These are phyloP conservation scores for Glaciozyma antarctica DNA, from an alignment of 768 basidiomycete species.

Conservation along the genomic window DNA sequence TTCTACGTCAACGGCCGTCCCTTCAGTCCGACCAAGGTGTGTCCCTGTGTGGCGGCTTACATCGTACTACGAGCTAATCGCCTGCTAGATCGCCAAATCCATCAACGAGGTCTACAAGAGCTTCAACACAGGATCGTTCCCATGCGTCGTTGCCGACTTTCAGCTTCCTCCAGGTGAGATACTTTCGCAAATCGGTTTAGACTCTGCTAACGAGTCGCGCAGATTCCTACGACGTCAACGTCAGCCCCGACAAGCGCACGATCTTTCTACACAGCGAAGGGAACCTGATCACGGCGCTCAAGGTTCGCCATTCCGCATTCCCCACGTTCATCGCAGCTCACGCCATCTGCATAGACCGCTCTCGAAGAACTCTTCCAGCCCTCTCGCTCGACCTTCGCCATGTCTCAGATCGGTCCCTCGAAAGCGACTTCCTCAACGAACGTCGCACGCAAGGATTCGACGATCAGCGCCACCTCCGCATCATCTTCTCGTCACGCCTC, in stretches of 20 bases:
- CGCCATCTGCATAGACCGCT: constrained; percentile 46
- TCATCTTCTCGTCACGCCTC: no score
- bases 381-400: constrained; percentile 61
- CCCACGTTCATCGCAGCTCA: neutral
- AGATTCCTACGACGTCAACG: constrained; percentile 85
- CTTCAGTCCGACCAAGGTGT: constrained; percentile 64
- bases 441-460: no score
- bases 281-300: constrained; percentile 65
- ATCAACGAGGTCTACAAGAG: constrained; percentile 87
- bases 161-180: constrained; percentile 60
- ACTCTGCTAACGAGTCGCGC: neutral
- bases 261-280: constrained; percentile 81
- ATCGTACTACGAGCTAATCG: neutral
- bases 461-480: no score
- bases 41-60: constrained; percentile 6
- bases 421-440: neutral
- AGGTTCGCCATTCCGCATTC: constrained; percentile 45
- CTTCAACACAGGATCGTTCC: constrained; percentile 65
- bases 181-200: neutral
- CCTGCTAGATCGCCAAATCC: constrained; percentile 62
- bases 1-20: constrained; percentile 89
- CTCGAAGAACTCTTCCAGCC: constrained; percentile 62
- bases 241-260: constrained; percentile 93
- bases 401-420: constrained; percentile 35
- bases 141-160: constrained; percentile 76